phyloP scores from a whole-genome alignment of 192 early-diverging fungal species.

The Rhizophlyctis rosea region DNA sequence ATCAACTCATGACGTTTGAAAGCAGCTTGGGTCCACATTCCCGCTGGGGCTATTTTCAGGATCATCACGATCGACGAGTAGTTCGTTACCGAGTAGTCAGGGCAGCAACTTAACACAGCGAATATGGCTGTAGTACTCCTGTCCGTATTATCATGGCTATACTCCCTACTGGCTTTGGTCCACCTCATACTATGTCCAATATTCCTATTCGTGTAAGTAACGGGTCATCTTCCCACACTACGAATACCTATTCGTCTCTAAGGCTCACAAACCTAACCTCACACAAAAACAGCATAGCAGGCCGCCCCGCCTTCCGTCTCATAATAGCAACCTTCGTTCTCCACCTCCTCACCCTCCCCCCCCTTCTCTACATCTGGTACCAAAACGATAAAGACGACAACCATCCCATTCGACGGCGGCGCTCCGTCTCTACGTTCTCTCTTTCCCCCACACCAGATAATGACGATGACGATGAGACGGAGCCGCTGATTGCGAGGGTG shows the following conservation, averaged over 20 bases:
- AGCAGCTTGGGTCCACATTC: too few species aligned
- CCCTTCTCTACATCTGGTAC: slow-evolving; percentile 22
- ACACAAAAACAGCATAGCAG: slow-evolving; percentile 8
- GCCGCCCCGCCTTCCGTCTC: slow-evolving; percentile 10
- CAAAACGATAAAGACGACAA: neutral
- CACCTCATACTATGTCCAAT: slow-evolving; percentile 20
- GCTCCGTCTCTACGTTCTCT: neutral
- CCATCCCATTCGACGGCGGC: slow-evolving; percentile 7
- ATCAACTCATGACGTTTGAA: too few species aligned
- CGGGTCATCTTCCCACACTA: neutral
- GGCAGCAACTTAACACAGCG: too few species aligned
- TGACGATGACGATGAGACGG: slow-evolving; percentile 10
- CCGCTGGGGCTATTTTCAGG: too few species aligned
- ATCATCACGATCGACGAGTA: too few species aligned
- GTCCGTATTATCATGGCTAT: slow-evolving; percentile 23
- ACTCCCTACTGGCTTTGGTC: slow-evolving; percentile 16
- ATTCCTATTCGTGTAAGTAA: slow-evolving; percentile 14
- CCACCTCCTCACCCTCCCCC: slow-evolving; percentile 21
- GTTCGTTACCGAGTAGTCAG: too few species aligned
- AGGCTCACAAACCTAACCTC: neutral
- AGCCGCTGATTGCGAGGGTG: slow-evolving; percentile 4
- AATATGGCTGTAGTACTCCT: slow-evolving; percentile 25
- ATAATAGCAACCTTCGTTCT: slow-evolving; percentile 21
- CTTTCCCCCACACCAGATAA: neutral
- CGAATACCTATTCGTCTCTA: neutral